phyloP scores from a whole-genome alignment of 192 early-diverging fungal species.

The Linnemannia hyalina region DNA sequence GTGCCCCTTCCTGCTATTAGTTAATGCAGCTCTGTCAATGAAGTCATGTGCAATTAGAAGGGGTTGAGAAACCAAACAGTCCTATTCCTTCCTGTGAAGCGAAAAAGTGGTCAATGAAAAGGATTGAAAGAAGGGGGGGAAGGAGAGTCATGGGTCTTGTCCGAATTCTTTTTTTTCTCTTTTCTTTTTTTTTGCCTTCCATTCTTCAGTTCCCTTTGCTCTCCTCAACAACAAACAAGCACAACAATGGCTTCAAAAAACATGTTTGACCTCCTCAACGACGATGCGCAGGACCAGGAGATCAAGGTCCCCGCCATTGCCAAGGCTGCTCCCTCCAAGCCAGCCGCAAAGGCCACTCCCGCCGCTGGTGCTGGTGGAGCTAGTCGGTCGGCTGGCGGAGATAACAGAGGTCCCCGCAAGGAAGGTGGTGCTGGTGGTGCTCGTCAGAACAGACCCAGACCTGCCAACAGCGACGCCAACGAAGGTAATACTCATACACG shows the following conservation, averaged over 20 bases:
- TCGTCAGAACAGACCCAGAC: slow-evolving; percentile 47
- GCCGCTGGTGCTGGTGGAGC: slow-evolving; percentile 15
- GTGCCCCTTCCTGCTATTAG: too few relatives aligned
- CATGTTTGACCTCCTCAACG: slow-evolving; percentile 77
- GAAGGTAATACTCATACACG: slow-evolving; percentile 24
- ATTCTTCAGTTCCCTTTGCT: not conserved
- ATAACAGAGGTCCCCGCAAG: slow-evolving; percentile 48
- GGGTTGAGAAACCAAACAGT: not conserved
- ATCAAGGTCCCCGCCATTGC: slow-evolving; percentile 56
- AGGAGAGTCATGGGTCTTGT: not conserved
- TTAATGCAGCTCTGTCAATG: too few relatives aligned
- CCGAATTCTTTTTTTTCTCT: not conserved
- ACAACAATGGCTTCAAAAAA: slow-evolving; percentile 64
- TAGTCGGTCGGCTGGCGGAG: slow-evolving; percentile 13
- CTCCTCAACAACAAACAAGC: not conserved
- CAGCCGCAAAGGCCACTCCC: slow-evolving; percentile 41
- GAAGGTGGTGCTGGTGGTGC: slow-evolving; percentile 36
- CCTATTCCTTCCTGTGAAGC: not conserved
- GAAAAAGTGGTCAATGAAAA: not conserved
- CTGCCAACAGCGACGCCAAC: not conserved
- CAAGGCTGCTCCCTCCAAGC: slow-evolving; percentile 40
- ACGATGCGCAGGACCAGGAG: slow-evolving; percentile 66
- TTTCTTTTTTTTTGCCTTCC: not conserved
- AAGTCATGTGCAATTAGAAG: not conserved
- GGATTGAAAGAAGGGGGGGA: not conserved